Conservation (phyloP, 108 stramenopile genomes). For the Mayamaea pseudoterrestris region DNA sequence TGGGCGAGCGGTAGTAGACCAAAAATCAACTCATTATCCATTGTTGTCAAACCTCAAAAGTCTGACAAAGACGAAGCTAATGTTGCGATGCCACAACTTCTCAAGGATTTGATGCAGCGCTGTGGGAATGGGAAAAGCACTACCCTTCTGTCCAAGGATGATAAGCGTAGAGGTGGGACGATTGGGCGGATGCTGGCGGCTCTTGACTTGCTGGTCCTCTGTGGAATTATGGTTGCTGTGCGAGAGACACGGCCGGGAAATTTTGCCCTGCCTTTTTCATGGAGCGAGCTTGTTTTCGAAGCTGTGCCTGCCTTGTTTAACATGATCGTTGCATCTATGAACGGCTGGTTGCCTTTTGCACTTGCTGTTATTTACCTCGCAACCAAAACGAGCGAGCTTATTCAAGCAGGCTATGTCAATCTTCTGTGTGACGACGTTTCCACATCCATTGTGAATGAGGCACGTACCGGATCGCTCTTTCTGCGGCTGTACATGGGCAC, state of each 20-base stretch:
- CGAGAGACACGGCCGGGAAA: constrained; percentile 14
- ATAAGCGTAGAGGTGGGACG: constrained; percentile 8
- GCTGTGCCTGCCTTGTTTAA: constrained; percentile 12
- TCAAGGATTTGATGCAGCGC: constrained; percentile 18
- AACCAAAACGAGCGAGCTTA: constrained; percentile 14
- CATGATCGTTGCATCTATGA: constrained; percentile 7
- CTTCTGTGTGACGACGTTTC: constrained; percentile 18
- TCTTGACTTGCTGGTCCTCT: constrained; percentile 27
- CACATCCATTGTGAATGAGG: constrained; percentile 25
- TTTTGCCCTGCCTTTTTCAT: constrained; percentile 14
- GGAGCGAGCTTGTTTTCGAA: constrained; percentile 4
- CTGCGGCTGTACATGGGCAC: constrained; percentile 50
- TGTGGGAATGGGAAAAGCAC: constrained; percentile 22
- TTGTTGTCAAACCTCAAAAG: too few species aligned
- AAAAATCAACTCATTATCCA: too few species aligned
- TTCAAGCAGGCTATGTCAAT: constrained; percentile 22
- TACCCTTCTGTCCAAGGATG: constrained; percentile 13
- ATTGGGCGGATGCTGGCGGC: constrained; percentile 42
- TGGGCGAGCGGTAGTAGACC: neutral
- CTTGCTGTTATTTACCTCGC: constrained; percentile 34
- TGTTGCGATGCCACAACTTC: constrained; percentile 12
- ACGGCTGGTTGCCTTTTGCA: constrained; percentile 52
- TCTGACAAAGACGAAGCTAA: too few species aligned
- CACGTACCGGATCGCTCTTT: constrained; percentile 56
- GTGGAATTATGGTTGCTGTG: constrained; percentile 24